Evolutionary conservation across 2,329 filamentous ascomycete genomes (phyloP).

Genomic region (Rutstroemia sp.): DNA sequence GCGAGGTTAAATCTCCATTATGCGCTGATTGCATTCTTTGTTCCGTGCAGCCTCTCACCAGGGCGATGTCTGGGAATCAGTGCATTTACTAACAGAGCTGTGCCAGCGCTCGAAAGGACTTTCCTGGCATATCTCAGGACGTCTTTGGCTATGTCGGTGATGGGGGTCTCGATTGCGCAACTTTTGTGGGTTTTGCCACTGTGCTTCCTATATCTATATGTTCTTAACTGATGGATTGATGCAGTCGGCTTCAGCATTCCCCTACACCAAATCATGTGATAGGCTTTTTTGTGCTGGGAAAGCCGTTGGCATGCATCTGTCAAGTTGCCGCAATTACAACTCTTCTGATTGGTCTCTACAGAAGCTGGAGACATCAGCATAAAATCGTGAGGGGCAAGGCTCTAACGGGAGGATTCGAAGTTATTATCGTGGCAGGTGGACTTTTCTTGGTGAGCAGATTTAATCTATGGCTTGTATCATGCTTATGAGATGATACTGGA

Average conservation of each 20-base stretch:
- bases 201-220: neutral
- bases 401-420: slow-evolving; percentile 51
- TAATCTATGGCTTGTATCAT: neutral
- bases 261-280: slow-evolving; percentile 33
- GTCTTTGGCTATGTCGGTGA: slow-evolving; percentile 59
- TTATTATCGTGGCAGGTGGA: slow-evolving; percentile 40
- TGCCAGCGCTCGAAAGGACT: slow-evolving; percentile 64
- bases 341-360: slow-evolving; percentile 44
- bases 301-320: slow-evolving; percentile 44
- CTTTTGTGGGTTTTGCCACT: slow-evolving; percentile 40
- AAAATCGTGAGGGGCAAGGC: slow-evolving; percentile 51
- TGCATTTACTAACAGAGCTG: slow-evolving; percentile 7
- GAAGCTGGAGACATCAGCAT: slow-evolving; percentile 55
- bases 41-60: neutral
- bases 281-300: slow-evolving; percentile 53
- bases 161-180: slow-evolving; percentile 59
- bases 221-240: slow-evolving; percentile 29
- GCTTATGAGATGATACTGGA: neutral
- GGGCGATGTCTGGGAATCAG: neutral
- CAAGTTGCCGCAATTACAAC: slow-evolving; percentile 34
- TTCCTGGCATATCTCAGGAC: slow-evolving; percentile 69
- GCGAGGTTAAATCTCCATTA: neutral
- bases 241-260: slow-evolving; percentile 38
- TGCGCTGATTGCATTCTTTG: neutral
- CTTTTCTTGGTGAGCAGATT: slow-evolving; percentile 39